These are phyloP conservation scores for Oryza punctata DNA, from an alignment of 176 grass and related monocot species.

Conservation along the genomic window DNA sequence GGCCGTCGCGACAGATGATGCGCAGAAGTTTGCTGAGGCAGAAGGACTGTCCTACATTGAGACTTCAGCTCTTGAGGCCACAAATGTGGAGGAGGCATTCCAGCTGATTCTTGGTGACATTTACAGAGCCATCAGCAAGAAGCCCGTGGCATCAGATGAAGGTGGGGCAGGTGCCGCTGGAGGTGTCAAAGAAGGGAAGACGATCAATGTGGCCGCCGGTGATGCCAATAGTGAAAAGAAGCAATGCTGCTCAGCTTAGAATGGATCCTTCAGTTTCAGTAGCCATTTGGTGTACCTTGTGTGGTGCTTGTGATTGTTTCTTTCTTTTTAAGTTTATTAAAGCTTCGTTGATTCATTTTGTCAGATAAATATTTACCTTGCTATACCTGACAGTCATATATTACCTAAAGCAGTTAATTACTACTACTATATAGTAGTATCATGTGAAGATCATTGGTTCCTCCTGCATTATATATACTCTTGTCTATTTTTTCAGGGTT, in stretches of 20 bases:
- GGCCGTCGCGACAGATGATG: conserved; percentile 59
- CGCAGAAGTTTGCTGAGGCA: conserved; percentile 54
- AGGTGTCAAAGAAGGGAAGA: conserved; percentile 77
- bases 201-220: conserved; percentile 52
- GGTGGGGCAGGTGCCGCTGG: conserved; percentile 24
- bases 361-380: conserved; percentile 38
- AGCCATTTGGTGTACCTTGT: neutral
- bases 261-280: neutral
- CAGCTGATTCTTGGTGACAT: conserved; percentile 83
- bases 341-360: conserved; percentile 52
- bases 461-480: neutral
- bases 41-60: conserved; percentile 84
- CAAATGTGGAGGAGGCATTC: conserved; percentile 85
- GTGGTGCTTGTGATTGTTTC: conserved; percentile 28
- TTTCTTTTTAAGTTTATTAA: conserved; percentile 34
- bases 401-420: conserved; percentile 32
- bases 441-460: conserved; percentile 29
- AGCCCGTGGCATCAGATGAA: conserved; percentile 55
- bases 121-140: conserved; percentile 81
- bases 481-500: neutral
- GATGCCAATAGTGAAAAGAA: conserved; percentile 55
- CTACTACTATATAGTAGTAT: conserved; percentile 19
- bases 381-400: conserved; percentile 41
- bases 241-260: conserved; percentile 82
- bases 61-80: conserved; percentile 79